Percentiles rank a stretch among this genome's conserved stretches.
phyloP scores from a whole-genome alignment of 2,329 filamentous ascomycete genomes.

The Myrmaecium sp. region DNA sequence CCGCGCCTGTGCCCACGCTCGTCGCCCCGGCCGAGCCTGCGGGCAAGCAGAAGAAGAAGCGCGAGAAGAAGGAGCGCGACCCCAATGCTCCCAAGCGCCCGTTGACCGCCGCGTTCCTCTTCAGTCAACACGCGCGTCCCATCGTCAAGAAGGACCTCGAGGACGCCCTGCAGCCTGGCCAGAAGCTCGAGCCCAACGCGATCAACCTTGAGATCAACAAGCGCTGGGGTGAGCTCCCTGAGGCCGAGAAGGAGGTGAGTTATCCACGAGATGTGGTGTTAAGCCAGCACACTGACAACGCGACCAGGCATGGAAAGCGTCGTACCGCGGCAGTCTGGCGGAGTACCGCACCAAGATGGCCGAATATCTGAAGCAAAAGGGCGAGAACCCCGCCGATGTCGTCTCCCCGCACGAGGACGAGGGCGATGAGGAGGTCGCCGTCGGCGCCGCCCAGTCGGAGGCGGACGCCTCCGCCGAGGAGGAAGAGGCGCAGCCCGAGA shows the following conservation, averaged over 20 bases:
- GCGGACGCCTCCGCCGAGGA: not conserved
- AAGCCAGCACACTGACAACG: not conserved
- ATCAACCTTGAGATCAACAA: conserved; percentile 76
- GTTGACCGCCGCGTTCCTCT: conserved; percentile 87
- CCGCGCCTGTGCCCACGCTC: conserved; percentile 10
- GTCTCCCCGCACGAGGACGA: no score
- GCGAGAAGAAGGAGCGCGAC: conserved; percentile 60
- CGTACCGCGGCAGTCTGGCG: conserved; percentile 2
- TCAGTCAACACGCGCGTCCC: conserved; percentile 72
- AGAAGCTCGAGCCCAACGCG: conserved; percentile 65
- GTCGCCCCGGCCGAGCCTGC: conserved; percentile 7
- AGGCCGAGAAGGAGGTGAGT: conserved; percentile 51
- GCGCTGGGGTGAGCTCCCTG: conserved; percentile 65
- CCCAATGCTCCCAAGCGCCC: conserved; percentile 91
- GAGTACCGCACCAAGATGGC: conserved; percentile 3
- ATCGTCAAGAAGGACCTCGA: conserved; percentile 56
- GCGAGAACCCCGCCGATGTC: conserved; percentile 1
- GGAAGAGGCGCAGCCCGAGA: conserved; percentile 1
- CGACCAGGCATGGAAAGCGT: conserved; percentile 3
- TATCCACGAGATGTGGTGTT: not conserved
- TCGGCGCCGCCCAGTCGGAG: conserved; percentile 1
- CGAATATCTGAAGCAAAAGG: not conserved
- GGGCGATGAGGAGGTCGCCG: conserved; percentile 1
- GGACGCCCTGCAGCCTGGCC: conserved; percentile 36
- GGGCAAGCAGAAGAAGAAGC: conserved; percentile 42